Conservation (phyloP, 768 basidiomycete species). For the Hygrophorus russula region DNA sequence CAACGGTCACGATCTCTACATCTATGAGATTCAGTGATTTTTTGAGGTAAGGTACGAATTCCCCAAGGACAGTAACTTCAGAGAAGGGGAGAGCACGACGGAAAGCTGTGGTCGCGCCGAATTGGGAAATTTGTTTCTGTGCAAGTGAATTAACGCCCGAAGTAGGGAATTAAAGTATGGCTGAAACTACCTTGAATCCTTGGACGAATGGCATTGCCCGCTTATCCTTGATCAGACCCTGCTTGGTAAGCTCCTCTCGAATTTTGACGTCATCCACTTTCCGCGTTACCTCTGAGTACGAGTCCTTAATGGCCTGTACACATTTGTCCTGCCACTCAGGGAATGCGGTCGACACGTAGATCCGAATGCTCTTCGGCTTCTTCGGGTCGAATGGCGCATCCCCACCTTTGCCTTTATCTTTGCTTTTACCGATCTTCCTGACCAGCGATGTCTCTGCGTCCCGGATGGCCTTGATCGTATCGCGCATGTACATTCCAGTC, state of each 20-base stretch:
- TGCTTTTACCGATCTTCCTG: slow-evolving; percentile 73
- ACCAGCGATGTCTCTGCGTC: slow-evolving; percentile 73
- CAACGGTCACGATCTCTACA: slow-evolving; percentile 59
- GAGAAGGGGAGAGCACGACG: slow-evolving; percentile 76
- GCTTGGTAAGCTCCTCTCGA: slow-evolving; percentile 50
- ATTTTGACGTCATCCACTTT: slow-evolving; percentile 79
- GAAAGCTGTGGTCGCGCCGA: slow-evolving; percentile 70
- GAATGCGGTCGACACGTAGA: slow-evolving; percentile 88
- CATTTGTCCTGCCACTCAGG: slow-evolving; percentile 90
- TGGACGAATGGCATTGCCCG: slow-evolving; percentile 92
- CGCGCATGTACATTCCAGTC: slow-evolving; percentile 76
- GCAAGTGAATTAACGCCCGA: not conserved
- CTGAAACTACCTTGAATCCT: slow-evolving; percentile 66
- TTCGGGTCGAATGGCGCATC: slow-evolving; percentile 64
- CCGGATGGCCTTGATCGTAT: slow-evolving; percentile 83
- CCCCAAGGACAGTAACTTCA: slow-evolving; percentile 59
- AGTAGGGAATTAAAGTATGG: slow-evolving; percentile 6
- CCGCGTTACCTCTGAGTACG: slow-evolving; percentile 44
- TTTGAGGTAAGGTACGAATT: slow-evolving; percentile 73
- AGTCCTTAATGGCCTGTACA: slow-evolving; percentile 62
- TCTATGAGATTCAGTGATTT: slow-evolving; percentile 61
- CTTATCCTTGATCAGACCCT: slow-evolving; percentile 91
- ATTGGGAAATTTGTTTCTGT: slow-evolving; percentile 75
- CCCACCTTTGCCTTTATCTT: slow-evolving; percentile 37
- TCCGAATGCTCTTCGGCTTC: slow-evolving; percentile 70